Evolutionary conservation across 345 rosid species (phyloP).

Genomic region (Triadica sebifera): DNA sequence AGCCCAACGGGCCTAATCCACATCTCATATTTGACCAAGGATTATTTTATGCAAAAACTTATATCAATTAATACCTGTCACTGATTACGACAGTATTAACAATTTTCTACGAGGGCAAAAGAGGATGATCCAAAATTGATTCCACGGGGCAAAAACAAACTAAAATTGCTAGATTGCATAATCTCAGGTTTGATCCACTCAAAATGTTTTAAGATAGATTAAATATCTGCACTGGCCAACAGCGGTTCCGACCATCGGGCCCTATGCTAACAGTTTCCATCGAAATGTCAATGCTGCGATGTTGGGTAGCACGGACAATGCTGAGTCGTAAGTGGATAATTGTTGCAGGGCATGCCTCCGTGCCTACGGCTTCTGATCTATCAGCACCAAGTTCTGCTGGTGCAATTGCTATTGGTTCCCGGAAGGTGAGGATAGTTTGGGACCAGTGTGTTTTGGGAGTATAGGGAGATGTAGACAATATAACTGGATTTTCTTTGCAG

Average conservation of each 20-base stretch:
- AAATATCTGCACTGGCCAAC: conserved; percentile 77
- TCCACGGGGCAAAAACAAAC: background rate
- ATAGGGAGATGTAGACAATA: conserved; percentile 81
- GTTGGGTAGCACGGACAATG: conserved; percentile 68
- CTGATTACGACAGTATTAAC: background rate
- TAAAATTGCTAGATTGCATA: background rate
- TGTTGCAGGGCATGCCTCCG: conserved; percentile 51
- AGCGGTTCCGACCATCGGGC: conserved; percentile 47
- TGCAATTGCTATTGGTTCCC: conserved; percentile 68
- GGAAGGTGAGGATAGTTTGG: conserved; percentile 79
- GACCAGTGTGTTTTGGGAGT: conserved; percentile 88
- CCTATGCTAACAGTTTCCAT: conserved; percentile 58
- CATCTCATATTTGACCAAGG: background rate
- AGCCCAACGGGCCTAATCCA: no score
- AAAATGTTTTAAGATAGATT: conserved; percentile 43
- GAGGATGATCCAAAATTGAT: background rate
- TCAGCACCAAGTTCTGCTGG: conserved; percentile 24
- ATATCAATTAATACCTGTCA: background rate
- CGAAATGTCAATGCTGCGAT: conserved; percentile 85
- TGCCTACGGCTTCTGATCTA: conserved; percentile 44
- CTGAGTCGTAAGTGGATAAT: conserved; percentile 68
- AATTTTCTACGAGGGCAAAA: background rate
- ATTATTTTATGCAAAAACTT: background rate
- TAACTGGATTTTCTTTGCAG: conserved; percentile 77
- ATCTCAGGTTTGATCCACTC: background rate